Conservation (phyloP, 2,329 filamentous ascomycete genomes). For the Penicillium sp. region DNA sequence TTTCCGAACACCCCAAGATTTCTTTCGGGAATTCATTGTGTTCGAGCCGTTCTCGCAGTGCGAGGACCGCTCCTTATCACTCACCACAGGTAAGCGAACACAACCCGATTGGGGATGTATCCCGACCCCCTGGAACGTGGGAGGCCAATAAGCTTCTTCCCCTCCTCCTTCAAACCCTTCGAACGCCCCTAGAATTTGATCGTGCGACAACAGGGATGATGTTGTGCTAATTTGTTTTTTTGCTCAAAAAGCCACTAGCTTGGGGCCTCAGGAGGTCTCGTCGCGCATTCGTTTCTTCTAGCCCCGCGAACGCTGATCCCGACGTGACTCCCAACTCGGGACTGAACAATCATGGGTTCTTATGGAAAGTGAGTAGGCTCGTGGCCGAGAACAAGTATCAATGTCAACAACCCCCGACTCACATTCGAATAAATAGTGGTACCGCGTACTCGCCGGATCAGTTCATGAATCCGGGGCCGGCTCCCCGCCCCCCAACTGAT, state of each 20-base stretch:
- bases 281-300: slow-evolving; percentile 21
- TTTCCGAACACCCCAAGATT: not conserved
- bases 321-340: not conserved
- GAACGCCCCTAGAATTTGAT: not conserved
- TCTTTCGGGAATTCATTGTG: slow-evolving; percentile 3
- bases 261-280: slow-evolving; percentile 25
- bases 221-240: not conserved
- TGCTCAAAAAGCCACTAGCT: not conserved
- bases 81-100: slow-evolving; percentile 5
- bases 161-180: slow-evolving; percentile 1
- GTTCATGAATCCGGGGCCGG: slow-evolving; percentile 97
- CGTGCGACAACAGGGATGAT: not conserved
- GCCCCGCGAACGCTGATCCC: slow-evolving; percentile 5
- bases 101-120: slow-evolving; percentile 2
- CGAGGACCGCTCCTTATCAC: slow-evolving; percentile 20
- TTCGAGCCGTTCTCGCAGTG: slow-evolving; percentile 26
- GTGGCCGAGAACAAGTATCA: not conserved
- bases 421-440: slow-evolving; percentile 10
- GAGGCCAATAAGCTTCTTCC: not conserved
- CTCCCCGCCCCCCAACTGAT: slow-evolving; percentile 83
- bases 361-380: slow-evolving; percentile 38
- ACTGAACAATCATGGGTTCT: slow-evolving; percentile 26
- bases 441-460: slow-evolving; percentile 64
- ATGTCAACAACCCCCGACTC: not conserved
- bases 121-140: slow-evolving; percentile 1